Conservation (phyloP, 495 filamentous ascomycete species). For the Talaromyces adpressus region DNA sequence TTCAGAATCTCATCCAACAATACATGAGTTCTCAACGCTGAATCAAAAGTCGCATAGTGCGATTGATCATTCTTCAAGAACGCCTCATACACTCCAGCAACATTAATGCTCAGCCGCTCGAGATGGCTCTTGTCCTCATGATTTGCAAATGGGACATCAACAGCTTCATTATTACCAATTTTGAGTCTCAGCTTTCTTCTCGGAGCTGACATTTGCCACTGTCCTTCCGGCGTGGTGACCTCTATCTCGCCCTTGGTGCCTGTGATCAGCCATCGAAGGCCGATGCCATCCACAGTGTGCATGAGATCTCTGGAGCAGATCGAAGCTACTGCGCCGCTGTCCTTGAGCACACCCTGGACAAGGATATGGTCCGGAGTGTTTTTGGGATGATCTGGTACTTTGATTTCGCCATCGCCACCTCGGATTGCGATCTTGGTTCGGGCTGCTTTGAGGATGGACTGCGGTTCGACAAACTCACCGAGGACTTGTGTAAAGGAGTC, state of each 20-base stretch:
- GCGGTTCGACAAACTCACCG: not conserved
- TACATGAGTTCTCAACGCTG: not conserved
- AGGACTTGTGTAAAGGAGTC: not conserved
- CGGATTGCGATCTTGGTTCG: not conserved
- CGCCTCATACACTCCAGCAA: slow-evolving; percentile 43
- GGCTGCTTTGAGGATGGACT: not conserved
- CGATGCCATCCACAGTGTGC: slow-evolving; percentile 38
- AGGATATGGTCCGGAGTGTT: slow-evolving; percentile 34
- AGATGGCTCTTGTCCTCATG: slow-evolving; percentile 21
- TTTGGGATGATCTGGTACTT: not conserved
- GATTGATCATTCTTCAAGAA: slow-evolving; percentile 27
- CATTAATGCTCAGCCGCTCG: slow-evolving; percentile 28
- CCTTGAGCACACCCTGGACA: slow-evolving; percentile 35
- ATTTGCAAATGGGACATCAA: slow-evolving; percentile 34
- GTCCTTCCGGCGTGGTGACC: slow-evolving; percentile 26
- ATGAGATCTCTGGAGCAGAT: slow-evolving; percentile 38
- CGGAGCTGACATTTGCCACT: slow-evolving; percentile 27
- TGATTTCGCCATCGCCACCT: not conserved
- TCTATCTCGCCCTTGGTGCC: slow-evolving; percentile 50
- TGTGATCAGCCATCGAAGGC: slow-evolving; percentile 45
- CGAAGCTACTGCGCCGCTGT: slow-evolving; percentile 29
- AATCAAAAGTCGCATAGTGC: slow-evolving; percentile 31
- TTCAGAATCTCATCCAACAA: slow-evolving; percentile 2
- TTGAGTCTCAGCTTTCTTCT: slow-evolving; percentile 32
- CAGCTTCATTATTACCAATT: slow-evolving; percentile 31